Percentiles rank a stretch among this genome's conserved stretches.
These are phyloP conservation scores for Macrophomina pseudophaseolina DNA, from an alignment of 2,329 filamentous ascomycete genomes.

Conservation along the genomic window DNA sequence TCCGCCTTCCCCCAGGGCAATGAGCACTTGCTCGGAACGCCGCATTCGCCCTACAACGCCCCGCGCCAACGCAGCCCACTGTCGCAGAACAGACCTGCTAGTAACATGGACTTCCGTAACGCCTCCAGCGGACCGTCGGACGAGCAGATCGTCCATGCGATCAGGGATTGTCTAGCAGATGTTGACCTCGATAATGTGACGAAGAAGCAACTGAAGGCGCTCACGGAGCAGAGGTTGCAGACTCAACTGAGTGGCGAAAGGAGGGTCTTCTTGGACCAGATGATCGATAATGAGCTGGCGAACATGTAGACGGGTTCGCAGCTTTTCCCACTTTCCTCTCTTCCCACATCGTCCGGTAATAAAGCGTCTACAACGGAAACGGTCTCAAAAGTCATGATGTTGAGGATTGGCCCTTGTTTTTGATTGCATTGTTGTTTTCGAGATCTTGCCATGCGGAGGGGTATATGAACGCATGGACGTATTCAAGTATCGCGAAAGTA, in stretches of 20 bases:
- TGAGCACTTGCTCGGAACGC: slow-evolving; percentile 46
- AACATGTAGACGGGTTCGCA: slow-evolving; percentile 70
- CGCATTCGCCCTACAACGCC: slow-evolving; percentile 30
- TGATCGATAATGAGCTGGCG: slow-evolving; percentile 91
- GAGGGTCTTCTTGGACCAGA: slow-evolving; percentile 84
- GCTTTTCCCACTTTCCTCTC: background rate
- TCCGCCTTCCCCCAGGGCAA: slow-evolving; percentile 35
- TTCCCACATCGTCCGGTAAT: background rate
- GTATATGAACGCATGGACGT: background rate
- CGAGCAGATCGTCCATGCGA: slow-evolving; percentile 78
- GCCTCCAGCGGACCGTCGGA: slow-evolving; percentile 73
- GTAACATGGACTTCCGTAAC: slow-evolving; percentile 64
- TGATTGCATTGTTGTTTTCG: background rate
- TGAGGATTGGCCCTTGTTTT: background rate
- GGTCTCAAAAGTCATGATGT: slow-evolving; percentile 16
- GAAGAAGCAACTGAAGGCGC: slow-evolving; percentile 86
- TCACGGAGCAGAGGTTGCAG: slow-evolving; percentile 92
- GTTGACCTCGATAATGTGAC: slow-evolving; percentile 97
- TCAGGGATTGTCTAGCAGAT: slow-evolving; percentile 80
- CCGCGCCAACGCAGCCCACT: slow-evolving; percentile 55
- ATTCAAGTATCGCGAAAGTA: background rate
- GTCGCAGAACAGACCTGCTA: slow-evolving; percentile 56
- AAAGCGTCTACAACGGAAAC: slow-evolving; percentile 2
- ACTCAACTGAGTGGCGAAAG: slow-evolving; percentile 86
- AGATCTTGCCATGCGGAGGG: background rate